Percentiles rank a stretch among this genome's conserved stretches.
Evolutionary conservation across 306 rosid species (phyloP).

Genomic region (Ziziphus jujuba): DNA sequence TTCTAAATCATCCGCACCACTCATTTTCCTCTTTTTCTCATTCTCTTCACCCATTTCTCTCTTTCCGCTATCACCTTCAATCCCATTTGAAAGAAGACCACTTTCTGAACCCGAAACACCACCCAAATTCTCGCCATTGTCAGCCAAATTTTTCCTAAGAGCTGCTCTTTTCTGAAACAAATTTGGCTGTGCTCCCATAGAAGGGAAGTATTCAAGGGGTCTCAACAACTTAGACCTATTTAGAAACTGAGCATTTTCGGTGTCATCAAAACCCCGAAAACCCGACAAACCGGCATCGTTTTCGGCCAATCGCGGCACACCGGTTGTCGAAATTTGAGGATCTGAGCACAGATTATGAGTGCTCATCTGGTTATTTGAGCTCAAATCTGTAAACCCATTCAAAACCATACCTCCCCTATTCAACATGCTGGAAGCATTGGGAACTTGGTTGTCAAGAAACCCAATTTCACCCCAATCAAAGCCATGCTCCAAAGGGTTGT

Average conservation of each 20-base stretch:
- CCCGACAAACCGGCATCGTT: constrained; percentile 3
- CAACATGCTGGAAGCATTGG: background rate
- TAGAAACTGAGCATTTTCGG: constrained; percentile 43
- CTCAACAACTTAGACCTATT: constrained; percentile 48
- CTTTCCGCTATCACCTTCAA: background rate
- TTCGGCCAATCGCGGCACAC: background rate
- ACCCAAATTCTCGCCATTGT: constrained; percentile 41
- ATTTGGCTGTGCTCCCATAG: constrained; percentile 63
- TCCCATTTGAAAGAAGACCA: background rate
- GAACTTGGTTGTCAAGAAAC: constrained; percentile 29
- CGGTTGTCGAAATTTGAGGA: constrained; percentile 36
- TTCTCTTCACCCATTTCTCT: constrained; percentile 27
- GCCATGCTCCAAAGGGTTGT: constrained; percentile 47
- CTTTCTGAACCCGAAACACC: constrained; percentile 31
- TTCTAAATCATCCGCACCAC: constrained; percentile 51
- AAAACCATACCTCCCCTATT: constrained; percentile 14
- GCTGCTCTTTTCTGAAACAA: constrained; percentile 77
- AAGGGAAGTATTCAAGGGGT: constrained; percentile 51
- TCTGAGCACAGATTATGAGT: constrained; percentile 40
- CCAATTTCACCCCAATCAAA: constrained; percentile 58
- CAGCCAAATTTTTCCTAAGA: constrained; percentile 36
- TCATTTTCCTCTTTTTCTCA: constrained; percentile 48
- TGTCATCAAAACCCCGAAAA: constrained; percentile 45
- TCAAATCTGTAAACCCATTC: constrained; percentile 42
- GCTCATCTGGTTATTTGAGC: constrained; percentile 33